Conservation (phyloP, 129 eudicot species). For the Smallanthus sonchifolius region DNA sequence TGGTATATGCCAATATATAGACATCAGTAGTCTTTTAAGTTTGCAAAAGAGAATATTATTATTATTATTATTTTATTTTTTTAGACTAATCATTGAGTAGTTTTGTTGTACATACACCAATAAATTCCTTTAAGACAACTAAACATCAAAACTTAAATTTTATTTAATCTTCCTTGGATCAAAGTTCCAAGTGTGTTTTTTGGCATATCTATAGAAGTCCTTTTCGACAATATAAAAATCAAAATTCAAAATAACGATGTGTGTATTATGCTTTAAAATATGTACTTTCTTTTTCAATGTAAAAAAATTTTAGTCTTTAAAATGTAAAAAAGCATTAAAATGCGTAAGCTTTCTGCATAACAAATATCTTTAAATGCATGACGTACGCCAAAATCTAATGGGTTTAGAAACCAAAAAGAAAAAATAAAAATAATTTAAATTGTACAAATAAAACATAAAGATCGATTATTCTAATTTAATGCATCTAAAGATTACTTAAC, state of each 20-base stretch:
- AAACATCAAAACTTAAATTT: conserved; percentile 12
- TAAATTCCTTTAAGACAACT: conserved; percentile 31
- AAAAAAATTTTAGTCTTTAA: neutral
- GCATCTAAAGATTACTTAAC: too few species aligned
- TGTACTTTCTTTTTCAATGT: neutral
- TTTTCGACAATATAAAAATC: neutral
- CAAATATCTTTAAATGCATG: neutral
- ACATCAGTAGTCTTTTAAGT: conserved; percentile 29
- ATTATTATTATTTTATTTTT: neutral
- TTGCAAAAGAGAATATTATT: neutral
- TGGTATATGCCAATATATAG: conserved; percentile 31
- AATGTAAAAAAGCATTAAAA: neutral
- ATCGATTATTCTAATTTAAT: too few species aligned
- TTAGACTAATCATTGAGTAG: conserved; percentile 14
- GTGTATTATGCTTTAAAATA: neutral
- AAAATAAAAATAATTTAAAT: too few species aligned
- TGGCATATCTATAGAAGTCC: neutral
- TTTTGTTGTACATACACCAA: conserved; percentile 24
- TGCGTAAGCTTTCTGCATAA: neutral
- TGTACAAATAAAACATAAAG: too few species aligned
- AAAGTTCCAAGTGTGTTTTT: conserved; percentile 28
- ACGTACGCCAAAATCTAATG: too few species aligned
- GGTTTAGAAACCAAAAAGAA: too few species aligned
- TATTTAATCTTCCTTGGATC: conserved; percentile 9
- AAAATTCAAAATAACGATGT: neutral